These are phyloP conservation scores for Stachybotrys echinatus DNA, from an alignment of 2,329 filamentous ascomycete genomes.

Conservation along the genomic window DNA sequence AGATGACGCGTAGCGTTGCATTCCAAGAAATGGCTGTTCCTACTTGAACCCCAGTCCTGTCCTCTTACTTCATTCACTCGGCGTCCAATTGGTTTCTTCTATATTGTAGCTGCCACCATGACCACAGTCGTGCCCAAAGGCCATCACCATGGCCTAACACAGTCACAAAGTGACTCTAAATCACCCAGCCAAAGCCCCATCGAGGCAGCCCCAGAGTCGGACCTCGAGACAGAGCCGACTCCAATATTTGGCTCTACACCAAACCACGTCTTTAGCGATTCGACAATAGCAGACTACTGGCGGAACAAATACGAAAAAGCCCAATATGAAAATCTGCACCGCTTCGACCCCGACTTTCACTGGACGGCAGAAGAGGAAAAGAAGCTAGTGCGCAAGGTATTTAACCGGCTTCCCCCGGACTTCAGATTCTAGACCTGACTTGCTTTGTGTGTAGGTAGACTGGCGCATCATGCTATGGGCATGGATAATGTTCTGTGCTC, in stretches of 20 bases:
- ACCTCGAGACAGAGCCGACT: not conserved
- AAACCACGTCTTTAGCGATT: constrained; percentile 43
- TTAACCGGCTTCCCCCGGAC: not conserved
- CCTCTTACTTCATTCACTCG: not conserved
- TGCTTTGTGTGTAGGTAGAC: constrained; percentile 47
- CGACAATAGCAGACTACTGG: constrained; percentile 48
- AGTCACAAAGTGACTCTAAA: not conserved
- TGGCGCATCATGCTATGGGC: constrained; percentile 26
- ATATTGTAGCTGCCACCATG: not conserved
- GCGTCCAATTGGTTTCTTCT: not conserved
- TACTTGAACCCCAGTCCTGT: no score
- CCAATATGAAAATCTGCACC: constrained; percentile 54
- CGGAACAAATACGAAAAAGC: constrained; percentile 48
- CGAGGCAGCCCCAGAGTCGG: not conserved
- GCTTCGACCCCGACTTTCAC: constrained; percentile 42
- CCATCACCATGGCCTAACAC: not conserved
- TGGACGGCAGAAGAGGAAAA: constrained; percentile 45
- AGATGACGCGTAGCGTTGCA: not conserved
- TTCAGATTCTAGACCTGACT: not conserved
- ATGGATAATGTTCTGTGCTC: constrained; percentile 43
- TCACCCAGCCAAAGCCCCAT: not conserved
- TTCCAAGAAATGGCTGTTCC: not conserved
- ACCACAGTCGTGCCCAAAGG: not conserved
- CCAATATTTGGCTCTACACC: constrained; percentile 7
- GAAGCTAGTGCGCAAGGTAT: constrained; percentile 38